Percentiles rank a stretch among this genome's conserved stretches.
Evolutionary conservation across 305 asterid species (phyloP).

Genomic region (Withania somnifera): DNA sequence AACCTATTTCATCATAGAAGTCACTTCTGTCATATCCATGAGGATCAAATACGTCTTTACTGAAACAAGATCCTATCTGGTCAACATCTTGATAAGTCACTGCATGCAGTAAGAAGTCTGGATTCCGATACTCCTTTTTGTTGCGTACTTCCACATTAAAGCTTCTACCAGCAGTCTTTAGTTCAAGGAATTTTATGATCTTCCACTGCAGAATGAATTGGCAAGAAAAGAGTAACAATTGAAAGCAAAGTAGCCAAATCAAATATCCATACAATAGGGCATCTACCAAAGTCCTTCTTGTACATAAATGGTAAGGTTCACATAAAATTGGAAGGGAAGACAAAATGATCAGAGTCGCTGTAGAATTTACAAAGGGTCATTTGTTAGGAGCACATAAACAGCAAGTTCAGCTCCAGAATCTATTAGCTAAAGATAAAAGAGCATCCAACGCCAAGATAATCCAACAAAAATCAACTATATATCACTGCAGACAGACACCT

Average conservation of each 20-base stretch:
- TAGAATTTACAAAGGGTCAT: neutral
- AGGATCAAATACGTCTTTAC: conserved; percentile 86
- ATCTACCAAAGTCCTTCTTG: neutral
- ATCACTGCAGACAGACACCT: neutral
- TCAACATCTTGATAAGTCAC: conserved; percentile 88
- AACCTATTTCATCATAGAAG: conserved; percentile 90
- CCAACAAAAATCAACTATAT: neutral
- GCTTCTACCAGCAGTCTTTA: conserved; percentile 74
- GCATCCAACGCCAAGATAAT: neutral
- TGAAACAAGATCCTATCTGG: conserved; percentile 93
- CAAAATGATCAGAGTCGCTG: neutral
- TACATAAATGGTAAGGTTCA: neutral
- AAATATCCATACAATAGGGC: neutral
- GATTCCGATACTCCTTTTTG: conserved; percentile 86
- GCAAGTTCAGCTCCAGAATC: neutral
- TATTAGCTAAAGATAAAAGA: neutral
- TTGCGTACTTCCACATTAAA: conserved; percentile 91
- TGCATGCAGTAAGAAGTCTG: conserved; percentile 88
- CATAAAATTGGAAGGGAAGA: neutral
- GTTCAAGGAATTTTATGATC: conserved; percentile 52
- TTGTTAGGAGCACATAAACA: neutral
- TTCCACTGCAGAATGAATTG: conserved; percentile 39
- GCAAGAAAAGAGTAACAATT: neutral
- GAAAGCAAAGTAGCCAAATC: neutral
- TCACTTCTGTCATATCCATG: conserved; percentile 89